These are phyloP conservation scores for Ceratocystis albifundus DNA, from an alignment of 2,329 filamentous ascomycete species.

Conservation along the genomic window DNA sequence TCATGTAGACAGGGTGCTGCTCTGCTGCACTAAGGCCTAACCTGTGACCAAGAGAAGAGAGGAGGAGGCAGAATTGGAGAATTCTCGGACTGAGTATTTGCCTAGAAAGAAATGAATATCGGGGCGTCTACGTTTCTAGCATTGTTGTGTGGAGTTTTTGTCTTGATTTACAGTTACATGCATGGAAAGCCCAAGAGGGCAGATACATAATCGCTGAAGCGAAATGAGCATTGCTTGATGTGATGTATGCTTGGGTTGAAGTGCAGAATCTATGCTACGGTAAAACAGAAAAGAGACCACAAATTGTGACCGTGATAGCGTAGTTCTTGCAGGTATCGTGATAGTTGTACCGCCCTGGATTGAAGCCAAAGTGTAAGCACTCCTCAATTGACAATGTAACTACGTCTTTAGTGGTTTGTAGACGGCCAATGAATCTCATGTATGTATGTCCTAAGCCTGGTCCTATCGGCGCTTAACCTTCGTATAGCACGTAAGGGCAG, in stretches of 20 bases:
- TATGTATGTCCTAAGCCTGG: too few relatives aligned
- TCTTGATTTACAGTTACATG: not conserved
- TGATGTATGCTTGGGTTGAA: slow-evolving; percentile 5
- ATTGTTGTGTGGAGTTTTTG: not conserved
- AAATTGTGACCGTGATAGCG: not conserved
- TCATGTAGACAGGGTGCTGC: not conserved
- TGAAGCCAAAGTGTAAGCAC: too few relatives aligned
- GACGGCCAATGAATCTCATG: too few relatives aligned
- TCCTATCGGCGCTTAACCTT: too few relatives aligned
- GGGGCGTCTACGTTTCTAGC: not conserved
- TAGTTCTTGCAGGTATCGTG: too few relatives aligned
- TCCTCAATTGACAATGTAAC: too few relatives aligned
- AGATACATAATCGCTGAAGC: too few relatives aligned
- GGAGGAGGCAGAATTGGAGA: not conserved
- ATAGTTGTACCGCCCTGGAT: too few relatives aligned
- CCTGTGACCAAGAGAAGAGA: not conserved
- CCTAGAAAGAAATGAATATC: not conserved
- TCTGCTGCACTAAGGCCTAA: slow-evolving; percentile 5
- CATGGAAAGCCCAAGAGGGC: not conserved
- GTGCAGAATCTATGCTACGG: not conserved
- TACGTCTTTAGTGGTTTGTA: too few relatives aligned
- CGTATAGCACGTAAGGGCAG: too few relatives aligned
- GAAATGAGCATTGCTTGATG: not conserved
- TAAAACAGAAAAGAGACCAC: not conserved
- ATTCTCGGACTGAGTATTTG: not conserved